Percentiles rank a stretch among this genome's conserved stretches.
Evolutionary conservation across 768 basidiomycete genomes (phyloP).

Genomic region (Flagelloscypha sp.): DNA sequence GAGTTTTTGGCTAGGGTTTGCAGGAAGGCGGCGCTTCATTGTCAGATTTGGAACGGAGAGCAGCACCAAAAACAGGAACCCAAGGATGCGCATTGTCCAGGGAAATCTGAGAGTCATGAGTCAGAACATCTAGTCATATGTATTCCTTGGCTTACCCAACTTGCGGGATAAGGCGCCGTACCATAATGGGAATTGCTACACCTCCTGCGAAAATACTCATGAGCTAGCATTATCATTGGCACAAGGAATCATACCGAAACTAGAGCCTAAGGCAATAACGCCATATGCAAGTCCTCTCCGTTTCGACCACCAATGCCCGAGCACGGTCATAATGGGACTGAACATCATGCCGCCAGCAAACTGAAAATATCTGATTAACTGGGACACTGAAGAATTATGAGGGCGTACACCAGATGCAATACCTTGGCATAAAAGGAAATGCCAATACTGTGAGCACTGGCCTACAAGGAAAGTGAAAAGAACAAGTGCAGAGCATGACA

Average conservation of each 20-base stretch:
- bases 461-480: constrained; percentile 35
- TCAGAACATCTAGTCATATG: too few relatives aligned
- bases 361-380: too few relatives aligned
- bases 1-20: constrained; percentile 26
- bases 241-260: too few relatives aligned
- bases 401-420: constrained; percentile 37
- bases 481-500: constrained; percentile 29
- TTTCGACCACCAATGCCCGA: constrained; percentile 42
- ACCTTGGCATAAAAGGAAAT: constrained; percentile 45
- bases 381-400: too few relatives aligned
- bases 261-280: constrained; percentile 33
- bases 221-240: too few relatives aligned
- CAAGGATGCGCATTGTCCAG: constrained; percentile 44
- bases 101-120: constrained; percentile 37
- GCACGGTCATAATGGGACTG: constrained; percentile 28
- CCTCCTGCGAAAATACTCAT: too few relatives aligned
- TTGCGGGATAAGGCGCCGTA: constrained; percentile 27
- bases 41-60: too few relatives aligned
- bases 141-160: too few relatives aligned
- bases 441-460: constrained; percentile 45
- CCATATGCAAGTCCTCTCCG: constrained; percentile 34
- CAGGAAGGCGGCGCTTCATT: constrained; percentile 30
- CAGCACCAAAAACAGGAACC: too few relatives aligned
- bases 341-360: constrained; percentile 29
- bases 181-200: constrained; percentile 34